Conservation (phyloP, 331 rosid species). For the Pyrus hybrid region DNA sequence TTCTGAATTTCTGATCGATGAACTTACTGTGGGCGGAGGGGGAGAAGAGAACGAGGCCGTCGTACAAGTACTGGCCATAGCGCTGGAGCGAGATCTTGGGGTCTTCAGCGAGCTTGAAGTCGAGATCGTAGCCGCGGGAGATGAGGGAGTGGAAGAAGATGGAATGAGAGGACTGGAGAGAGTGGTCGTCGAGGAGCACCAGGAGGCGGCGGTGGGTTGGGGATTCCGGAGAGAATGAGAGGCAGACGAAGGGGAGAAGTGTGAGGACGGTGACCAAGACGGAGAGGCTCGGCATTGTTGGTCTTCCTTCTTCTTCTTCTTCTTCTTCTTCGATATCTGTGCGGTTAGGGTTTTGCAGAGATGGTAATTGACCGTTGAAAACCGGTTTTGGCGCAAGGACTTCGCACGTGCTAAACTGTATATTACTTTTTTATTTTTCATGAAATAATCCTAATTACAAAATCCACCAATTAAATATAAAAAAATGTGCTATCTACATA, state of each 20-base stretch:
- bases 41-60: not conserved
- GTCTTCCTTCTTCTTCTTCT: not conserved
- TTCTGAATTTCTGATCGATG: not conserved
- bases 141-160: not conserved
- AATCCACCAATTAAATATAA: too few relatives aligned
- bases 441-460: too few relatives aligned
- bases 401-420: not conserved
- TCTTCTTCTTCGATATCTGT: not conserved
- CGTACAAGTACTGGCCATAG: not conserved
- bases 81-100: not conserved
- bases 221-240: conserved; percentile 2
- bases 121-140: not conserved
- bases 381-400: not conserved
- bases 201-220: not conserved
- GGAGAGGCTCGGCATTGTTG: not conserved
- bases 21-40: not conserved
- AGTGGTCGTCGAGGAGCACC: conserved; percentile 1
- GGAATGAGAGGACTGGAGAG: not conserved
- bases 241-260: not conserved
- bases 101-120: not conserved
- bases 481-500: too few relatives aligned
- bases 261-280: not conserved
- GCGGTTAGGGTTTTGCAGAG: not conserved
- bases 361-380: not conserved
- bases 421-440: too few relatives aligned